Conservation (phyloP, 2,329 filamentous ascomycete genomes). For the Calonectria pauciramosa region DNA sequence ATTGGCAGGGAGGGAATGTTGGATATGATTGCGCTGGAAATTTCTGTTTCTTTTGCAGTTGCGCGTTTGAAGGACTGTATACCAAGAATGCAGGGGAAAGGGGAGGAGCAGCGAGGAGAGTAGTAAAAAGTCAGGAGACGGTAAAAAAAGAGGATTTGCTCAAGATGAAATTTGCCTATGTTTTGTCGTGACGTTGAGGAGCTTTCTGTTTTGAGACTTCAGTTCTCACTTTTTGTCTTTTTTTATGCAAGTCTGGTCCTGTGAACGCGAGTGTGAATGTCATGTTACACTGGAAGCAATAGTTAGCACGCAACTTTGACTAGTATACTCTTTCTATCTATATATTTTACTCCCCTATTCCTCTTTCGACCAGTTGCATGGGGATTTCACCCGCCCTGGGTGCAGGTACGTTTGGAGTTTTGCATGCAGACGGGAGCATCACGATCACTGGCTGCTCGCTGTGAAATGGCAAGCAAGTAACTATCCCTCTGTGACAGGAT, state of each 20-base stretch:
- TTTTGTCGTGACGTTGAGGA: constrained; percentile 1
- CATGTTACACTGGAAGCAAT: background rate
- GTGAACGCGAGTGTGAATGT: background rate
- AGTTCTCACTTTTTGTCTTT: background rate
- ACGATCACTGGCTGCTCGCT: no score
- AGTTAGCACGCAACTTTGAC: background rate
- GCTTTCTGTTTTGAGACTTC: background rate
- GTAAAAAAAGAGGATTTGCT: constrained; percentile 20
- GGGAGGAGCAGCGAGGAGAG: background rate
- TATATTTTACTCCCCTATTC: background rate
- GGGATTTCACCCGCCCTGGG: background rate
- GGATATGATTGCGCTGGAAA: constrained; percentile 25
- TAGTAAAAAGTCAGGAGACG: constrained; percentile 12
- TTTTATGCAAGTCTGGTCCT: background rate
- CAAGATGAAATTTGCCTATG: constrained; percentile 5
- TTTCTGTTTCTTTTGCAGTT: constrained; percentile 16
- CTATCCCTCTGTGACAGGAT: no score
- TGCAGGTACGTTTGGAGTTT: background rate
- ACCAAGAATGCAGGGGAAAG: constrained; percentile 8
- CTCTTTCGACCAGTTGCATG: background rate
- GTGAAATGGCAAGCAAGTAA: no score
- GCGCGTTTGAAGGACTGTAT: constrained; percentile 13
- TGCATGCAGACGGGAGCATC: background rate
- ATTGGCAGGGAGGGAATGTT: constrained; percentile 25
- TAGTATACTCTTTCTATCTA: no score